Evolutionary conservation across 306 rosid genomes (phyloP).

Genomic region (Vigna trinervia): DNA sequence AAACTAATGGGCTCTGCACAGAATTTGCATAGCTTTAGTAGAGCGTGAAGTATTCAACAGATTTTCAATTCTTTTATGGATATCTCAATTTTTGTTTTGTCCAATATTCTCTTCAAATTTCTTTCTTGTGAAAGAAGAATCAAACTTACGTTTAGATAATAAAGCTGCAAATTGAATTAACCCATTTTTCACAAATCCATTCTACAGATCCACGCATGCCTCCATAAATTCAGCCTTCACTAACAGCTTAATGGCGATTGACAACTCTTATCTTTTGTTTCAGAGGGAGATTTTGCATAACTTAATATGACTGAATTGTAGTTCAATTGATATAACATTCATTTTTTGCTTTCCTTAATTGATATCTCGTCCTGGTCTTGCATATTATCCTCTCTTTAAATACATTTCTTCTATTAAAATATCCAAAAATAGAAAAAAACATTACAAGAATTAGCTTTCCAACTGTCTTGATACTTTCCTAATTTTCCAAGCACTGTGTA

Average conservation of each 20-base stretch:
- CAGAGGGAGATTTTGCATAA: neutral
- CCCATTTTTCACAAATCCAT: conserved; percentile 1
- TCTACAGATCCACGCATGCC: neutral
- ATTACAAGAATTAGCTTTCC: conserved; percentile 9
- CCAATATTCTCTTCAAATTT: neutral
- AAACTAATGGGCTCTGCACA: neutral
- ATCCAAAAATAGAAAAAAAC: conserved; percentile 5
- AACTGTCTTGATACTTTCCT: conserved; percentile 13
- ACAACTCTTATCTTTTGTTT: neutral
- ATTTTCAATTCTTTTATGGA: neutral
- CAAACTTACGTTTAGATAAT: neutral
- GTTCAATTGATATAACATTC: conserved; percentile 6
- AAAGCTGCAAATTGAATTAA: conserved; percentile 10
- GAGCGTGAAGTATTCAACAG: neutral
- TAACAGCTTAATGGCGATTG: neutral
- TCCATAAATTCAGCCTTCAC: neutral
- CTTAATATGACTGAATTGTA: neutral
- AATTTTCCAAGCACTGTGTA: conserved; percentile 1
- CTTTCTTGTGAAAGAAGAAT: neutral
- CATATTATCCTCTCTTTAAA: conserved; percentile 7
- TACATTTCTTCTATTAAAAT: conserved; percentile 13
- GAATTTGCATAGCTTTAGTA: conserved; percentile 17
- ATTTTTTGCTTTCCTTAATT: conserved; percentile 3
- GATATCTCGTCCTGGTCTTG: neutral
- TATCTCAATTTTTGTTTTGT: conserved; percentile 4